Conservation (phyloP, 495 filamentous ascomycete species). For the Daldinia loculata region DNA sequence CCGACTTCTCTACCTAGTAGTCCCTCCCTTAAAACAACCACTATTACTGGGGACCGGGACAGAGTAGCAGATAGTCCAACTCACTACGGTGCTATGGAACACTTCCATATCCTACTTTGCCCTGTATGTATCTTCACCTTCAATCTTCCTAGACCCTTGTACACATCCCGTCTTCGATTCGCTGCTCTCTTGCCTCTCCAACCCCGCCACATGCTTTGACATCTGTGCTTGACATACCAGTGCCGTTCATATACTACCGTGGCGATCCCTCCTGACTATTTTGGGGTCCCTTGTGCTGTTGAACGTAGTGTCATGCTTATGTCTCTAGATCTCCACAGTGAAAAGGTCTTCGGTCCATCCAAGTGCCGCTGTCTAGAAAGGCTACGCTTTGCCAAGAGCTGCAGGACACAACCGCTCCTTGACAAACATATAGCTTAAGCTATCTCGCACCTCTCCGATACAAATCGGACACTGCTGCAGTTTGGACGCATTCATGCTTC, state of each 20-base stretch:
- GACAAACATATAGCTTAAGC: constrained; percentile 52
- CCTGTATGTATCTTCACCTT: constrained; percentile 43
- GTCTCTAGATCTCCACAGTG: constrained; percentile 54
- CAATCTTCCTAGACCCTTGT: constrained; percentile 39
- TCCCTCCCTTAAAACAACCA: constrained; percentile 39
- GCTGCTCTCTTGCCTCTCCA: constrained; percentile 42
- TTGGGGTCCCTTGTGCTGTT: constrained; percentile 56
- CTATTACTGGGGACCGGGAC: constrained; percentile 38
- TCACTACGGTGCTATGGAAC: constrained; percentile 36
- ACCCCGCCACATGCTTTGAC: constrained; percentile 50
- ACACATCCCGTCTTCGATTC: constrained; percentile 36
- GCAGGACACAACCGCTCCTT: constrained; percentile 53
- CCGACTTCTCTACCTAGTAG: constrained; percentile 42
- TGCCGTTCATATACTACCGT: constrained; percentile 53
- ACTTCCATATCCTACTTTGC: constrained; percentile 26
- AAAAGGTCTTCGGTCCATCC: constrained; percentile 56
- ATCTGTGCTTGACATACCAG: constrained; percentile 44
- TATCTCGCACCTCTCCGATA: constrained; percentile 45
- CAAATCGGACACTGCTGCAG: constrained; percentile 41
- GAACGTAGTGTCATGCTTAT: constrained; percentile 55
- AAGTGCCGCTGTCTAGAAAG: constrained; percentile 53
- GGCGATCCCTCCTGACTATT: constrained; percentile 53
- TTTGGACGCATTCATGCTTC: constrained; percentile 55
- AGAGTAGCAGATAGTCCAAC: constrained; percentile 34
- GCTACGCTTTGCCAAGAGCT: constrained; percentile 50